Evolutionary conservation across 495 filamentous ascomycete species (phyloP), one percentile per base, ranked within the genome.

Genomic region (Xylaria intraflava): DNA sequence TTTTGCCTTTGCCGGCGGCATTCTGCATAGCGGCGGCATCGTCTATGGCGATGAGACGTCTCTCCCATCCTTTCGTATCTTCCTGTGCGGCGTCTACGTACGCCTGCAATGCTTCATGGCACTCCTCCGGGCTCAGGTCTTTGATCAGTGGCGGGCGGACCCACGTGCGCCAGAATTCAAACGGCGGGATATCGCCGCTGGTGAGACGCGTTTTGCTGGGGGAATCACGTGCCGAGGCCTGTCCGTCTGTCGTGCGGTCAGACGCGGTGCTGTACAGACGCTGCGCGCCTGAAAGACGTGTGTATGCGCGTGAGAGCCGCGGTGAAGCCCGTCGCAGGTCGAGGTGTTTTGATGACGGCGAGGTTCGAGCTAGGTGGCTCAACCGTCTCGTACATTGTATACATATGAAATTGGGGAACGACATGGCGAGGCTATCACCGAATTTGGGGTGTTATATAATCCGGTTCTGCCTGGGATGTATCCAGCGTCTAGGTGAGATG

Each of bases 51-150:
- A 51, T 38, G 31, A 56, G 24, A 42, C 14, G 17, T 22, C 38
- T 17, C 10, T 17, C 36, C 44, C 40, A 53, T 44, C 23, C 22
- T 26, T 22, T n/a, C 42, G 47, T 55, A 5, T 46, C 6, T 14
- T 46, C 40, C 49, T 59, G 0, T 24, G 67, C 65, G 9, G 63
- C 16, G n/a, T 30, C 3, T 19, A 49, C 59, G 55, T 69, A 74
- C 7, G 24, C 42, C 17, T 2, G 35, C n/a, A 60, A 57, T 2
- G 66, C 48, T 2, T 56, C 46, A 24, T 48, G 23, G 46, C 60
- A 65, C 12, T 55, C 56, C 2, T 60, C 45, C 1, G 65, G 41
- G 9, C 56, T 59, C 6, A 71, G 49, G 33, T 62, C 57, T 3
- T 47, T 42, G 39, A 62, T 53, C 0, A 55, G 31, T 7, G 46